Conservation (phyloP, 176 grass and related monocot genomes). For the Pontederia crassipes region DNA sequence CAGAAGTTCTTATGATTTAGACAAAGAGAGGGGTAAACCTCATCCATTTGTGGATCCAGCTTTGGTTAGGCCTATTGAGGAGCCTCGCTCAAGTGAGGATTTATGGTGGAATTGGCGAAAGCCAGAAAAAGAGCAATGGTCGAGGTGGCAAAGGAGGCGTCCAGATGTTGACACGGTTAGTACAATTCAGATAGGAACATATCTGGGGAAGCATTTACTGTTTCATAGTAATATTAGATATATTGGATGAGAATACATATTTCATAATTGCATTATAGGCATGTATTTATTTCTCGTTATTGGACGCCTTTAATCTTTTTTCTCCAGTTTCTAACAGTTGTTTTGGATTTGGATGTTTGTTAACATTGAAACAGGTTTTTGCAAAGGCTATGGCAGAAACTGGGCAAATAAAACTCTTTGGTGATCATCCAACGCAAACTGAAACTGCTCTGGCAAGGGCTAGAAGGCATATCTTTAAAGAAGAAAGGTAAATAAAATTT, state of each 20-base stretch:
- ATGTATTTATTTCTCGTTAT: no score
- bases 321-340: neutral
- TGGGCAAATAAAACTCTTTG: conserved; percentile 92
- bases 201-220: neutral
- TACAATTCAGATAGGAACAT: neutral
- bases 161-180: conserved; percentile 84
- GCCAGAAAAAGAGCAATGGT: conserved; percentile 65
- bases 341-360: neutral
- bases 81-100: conserved; percentile 67
- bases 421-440: conserved; percentile 67
- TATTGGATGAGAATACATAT: no score
- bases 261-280: no score
- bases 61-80: conserved; percentile 45
- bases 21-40: conserved; percentile 62
- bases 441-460: conserved; percentile 88
- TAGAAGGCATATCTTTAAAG: conserved; percentile 83
- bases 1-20: conserved; percentile 60
- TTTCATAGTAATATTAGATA: neutral
- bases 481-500: conserved; percentile 46
- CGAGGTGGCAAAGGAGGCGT: conserved; percentile 79
- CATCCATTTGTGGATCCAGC: conserved; percentile 72
- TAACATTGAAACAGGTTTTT: conserved; percentile 55
- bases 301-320: neutral
- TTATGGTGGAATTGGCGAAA: conserved; percentile 99
- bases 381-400: conserved; percentile 92